Base-by-base conservation (phyloP, 1,139 yeast species). In the Saccharomyces hybrid region DNA sequence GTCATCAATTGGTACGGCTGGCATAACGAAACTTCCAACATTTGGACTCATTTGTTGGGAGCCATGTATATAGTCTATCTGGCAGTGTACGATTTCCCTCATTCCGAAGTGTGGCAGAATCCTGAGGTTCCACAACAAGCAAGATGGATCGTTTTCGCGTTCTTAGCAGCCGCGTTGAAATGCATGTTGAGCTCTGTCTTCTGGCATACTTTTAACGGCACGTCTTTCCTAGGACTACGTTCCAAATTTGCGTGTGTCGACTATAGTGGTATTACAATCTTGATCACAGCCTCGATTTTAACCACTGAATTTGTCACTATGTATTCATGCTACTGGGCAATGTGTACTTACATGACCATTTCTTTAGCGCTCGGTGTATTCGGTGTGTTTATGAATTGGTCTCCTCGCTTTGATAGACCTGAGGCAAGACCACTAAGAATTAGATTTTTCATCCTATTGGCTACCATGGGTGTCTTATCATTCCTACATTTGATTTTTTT, bases 141-240 rank as follows among this genome's bases (percentile, higher is more conserved):
- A 77, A 62, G 69, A 77, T 2, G 59, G 47, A 79, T 83, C 34
- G 77, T 88, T 69, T 80, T 81, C 59, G 68, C 82, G 29, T 93
- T 89, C 61, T 71, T 91, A 50, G 64, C 76, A 2, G 89, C 96
- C 3, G 87, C 95, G 16, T 69, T 88, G 59, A 81, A 84, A 59
- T 93, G 98, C 68, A 74, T 93, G 55, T 59, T 81, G 5, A 85
- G 93, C 52, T 88, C 96, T 0, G 82, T 85, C 3, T 74, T 85
- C 29, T 93, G 98, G 98, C 99, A 93, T 71, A 88, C 97, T 1
- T 91, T 89, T 70, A 82, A 87, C 56, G 85, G 90, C 58, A 86
- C 90, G 61, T 83, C 95, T 20, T 79, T 79, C 54, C 72, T 85
- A 51, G 72, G 77, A 27, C 71, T 83, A 55, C 79, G 96, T 67